phyloP scores from a whole-genome alignment of 2,329 filamentous ascomycete species.

The Daldinia sp. region DNA sequence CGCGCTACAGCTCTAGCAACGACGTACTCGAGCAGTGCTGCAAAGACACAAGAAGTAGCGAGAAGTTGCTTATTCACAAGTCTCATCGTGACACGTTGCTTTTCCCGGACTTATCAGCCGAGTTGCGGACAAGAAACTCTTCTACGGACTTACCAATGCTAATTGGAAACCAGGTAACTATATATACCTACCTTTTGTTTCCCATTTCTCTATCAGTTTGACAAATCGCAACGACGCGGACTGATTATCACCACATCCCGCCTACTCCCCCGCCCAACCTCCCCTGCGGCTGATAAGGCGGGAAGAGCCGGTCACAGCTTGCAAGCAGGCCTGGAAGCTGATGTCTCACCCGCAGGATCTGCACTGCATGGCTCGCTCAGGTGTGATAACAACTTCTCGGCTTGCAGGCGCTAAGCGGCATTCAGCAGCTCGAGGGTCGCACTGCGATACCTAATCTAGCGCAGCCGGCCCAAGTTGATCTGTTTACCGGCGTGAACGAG shows the following conservation, averaged over 20 bases:
- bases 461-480: background rate
- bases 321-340: constrained; percentile 5
- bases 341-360: constrained; percentile 23
- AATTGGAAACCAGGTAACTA: background rate
- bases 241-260: constrained; percentile 3
- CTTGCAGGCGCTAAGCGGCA: constrained; percentile 25
- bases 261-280: background rate
- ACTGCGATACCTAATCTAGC: background rate
- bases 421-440: constrained; percentile 18
- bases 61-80: constrained; percentile 9
- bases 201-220: constrained; percentile 2
- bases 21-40: constrained; percentile 10
- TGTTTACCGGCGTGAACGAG: background rate
- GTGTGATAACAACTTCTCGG: constrained; percentile 14
- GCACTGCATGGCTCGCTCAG: constrained; percentile 1
- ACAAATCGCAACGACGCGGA: constrained; percentile 1
- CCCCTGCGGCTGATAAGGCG: constrained; percentile 29
- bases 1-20: constrained; percentile 17
- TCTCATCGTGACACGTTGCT: constrained; percentile 20
- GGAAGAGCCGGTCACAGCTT: background rate
- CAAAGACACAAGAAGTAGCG: constrained; percentile 25
- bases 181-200: background rate
- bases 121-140: background rate
- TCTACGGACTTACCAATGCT: background rate
- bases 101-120: background rate